Conservation (phyloP, 1,284 basidiomycete genomes). For the Cutaneotrichosporon sp. region DNA sequence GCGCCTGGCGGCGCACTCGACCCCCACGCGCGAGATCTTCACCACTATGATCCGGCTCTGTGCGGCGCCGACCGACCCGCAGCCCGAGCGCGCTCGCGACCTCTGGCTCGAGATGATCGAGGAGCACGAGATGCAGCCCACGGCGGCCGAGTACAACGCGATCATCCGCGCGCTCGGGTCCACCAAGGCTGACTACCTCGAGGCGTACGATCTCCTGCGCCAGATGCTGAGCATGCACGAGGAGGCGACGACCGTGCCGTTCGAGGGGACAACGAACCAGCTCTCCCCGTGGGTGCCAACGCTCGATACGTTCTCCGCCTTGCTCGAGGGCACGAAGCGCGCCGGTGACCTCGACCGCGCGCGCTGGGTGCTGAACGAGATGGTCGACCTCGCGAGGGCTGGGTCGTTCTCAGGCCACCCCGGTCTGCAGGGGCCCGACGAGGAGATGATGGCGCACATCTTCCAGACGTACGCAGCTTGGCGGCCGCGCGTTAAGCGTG, state of each 20-base stretch:
- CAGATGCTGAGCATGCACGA: conserved; percentile 77
- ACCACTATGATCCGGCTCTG: conserved; percentile 87
- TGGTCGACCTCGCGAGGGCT: conserved; percentile 57
- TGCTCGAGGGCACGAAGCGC: conserved; percentile 86
- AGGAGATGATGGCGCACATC: conserved; percentile 75
- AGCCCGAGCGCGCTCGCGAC: conserved; percentile 89
- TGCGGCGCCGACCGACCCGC: conserved; percentile 61
- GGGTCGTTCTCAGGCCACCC: conserved; percentile 6
- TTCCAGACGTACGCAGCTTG: conserved; percentile 88
- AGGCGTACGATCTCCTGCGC: conserved; percentile 74
- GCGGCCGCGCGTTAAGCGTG: conserved; percentile 55
- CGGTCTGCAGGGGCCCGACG: conserved; percentile 58
- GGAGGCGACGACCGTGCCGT: conserved; percentile 41
- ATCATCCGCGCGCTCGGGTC: conserved; percentile 68
- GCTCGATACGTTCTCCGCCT: conserved; percentile 70
- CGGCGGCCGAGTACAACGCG: conserved; percentile 72
- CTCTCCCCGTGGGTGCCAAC: conserved; percentile 64
- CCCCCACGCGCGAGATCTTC: conserved; percentile 73
- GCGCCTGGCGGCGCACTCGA: conserved; percentile 88
- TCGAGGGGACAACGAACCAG: conserved; percentile 50
- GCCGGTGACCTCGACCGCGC: conserved; percentile 78
- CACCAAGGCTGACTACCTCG: conserved; percentile 64
- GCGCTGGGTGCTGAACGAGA: conserved; percentile 89
- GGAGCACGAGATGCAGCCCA: conserved; percentile 65
- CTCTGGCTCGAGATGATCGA: conserved; percentile 87